Base-by-base conservation (phyloP, 2,329 filamentous ascomycete species). In the Pseudogymnoascus sp. region DNA sequence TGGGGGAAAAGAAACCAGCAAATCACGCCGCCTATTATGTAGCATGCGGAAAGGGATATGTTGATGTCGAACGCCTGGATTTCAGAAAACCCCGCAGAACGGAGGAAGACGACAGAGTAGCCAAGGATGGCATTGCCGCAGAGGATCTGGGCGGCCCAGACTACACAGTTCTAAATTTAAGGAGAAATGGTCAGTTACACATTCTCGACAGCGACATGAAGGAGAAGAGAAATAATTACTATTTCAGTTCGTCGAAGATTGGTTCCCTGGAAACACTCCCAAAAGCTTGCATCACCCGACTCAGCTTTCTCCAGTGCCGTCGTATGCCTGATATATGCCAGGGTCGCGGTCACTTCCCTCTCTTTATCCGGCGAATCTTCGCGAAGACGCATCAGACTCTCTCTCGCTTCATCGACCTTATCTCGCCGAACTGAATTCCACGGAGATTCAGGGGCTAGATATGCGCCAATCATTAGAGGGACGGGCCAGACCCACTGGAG, bases 1-100 rank as follows among this genome's bases (percentile, higher is more conserved):
- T 74, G 71, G 2, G 73, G 72, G 63, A 77, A 75, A 2, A 77
- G 66, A 11, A 74, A 63, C 75, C 74, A 78, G 60, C 72, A 76
- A 20, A 75, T 71, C 5, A 76, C 67, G 0, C 73, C 74, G 1
- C 73, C 74, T 9, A 75, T 68, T 25, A 74, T 74, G 63, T 75
- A 76, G 66, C 74, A 76, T 6, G 71, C 74, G 4, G 74, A 77
- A 18, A 72, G 70, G 4, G 71, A 73, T 38, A 77, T 74, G 60
- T 74, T 74, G 57, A 78, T 67, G 54, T 76, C 69, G 59, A 77
- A 75, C 0, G 75, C 69, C 37, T 75, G 70, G 4, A 72, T 64
- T 11, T 72, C 63, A 4, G 65, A 69, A 59, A 76, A 73, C 0
- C 75, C 75, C 0, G 76, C 75, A 1, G 70, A 70, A 60, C 76